These are phyloP conservation scores for Sonneratia caseolaris DNA, from an alignment of 345 rosid genomes.

Conservation along the genomic window DNA sequence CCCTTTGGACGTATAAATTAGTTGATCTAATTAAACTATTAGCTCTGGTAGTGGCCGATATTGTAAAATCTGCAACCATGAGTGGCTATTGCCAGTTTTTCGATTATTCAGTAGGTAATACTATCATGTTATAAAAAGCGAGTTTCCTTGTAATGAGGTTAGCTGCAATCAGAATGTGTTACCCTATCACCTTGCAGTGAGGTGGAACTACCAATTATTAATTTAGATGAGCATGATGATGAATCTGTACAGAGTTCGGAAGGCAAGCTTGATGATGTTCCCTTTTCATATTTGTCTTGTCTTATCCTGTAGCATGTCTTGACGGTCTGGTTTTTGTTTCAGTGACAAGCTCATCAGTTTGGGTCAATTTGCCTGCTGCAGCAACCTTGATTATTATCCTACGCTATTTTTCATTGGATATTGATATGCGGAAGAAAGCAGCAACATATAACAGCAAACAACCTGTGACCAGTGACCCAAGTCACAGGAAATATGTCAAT, in stretches of 20 bases:
- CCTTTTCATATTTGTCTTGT: slow-evolving; percentile 3
- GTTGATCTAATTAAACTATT: neutral
- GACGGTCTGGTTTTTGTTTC: slow-evolving; percentile 20
- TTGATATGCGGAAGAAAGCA: slow-evolving; percentile 70
- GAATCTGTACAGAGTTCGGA: neutral
- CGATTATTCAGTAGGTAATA: neutral
- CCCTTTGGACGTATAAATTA: neutral
- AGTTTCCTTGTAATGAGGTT: neutral
- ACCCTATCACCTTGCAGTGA: neutral
- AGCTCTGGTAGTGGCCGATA: neutral
- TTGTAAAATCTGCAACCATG: neutral
- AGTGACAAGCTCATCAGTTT: slow-evolving; percentile 98
- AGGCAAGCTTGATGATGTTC: neutral
- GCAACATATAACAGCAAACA: slow-evolving; percentile 52
- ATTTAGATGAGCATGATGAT: neutral
- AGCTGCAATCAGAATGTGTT: neutral
- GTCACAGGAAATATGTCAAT: slow-evolving; percentile 37
- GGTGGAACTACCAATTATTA: neutral
- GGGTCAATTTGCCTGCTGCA: slow-evolving; percentile 91
- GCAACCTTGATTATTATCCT: slow-evolving; percentile 65
- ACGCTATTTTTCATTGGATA: slow-evolving; percentile 75
- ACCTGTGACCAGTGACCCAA: slow-evolving; percentile 18
- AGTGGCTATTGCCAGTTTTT: neutral
- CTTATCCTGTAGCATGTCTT: slow-evolving; percentile 8
- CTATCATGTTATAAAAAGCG: neutral